Base-by-base conservation (phyloP, 164 flowering plant genomes). In the Litsea cubeba region DNA sequence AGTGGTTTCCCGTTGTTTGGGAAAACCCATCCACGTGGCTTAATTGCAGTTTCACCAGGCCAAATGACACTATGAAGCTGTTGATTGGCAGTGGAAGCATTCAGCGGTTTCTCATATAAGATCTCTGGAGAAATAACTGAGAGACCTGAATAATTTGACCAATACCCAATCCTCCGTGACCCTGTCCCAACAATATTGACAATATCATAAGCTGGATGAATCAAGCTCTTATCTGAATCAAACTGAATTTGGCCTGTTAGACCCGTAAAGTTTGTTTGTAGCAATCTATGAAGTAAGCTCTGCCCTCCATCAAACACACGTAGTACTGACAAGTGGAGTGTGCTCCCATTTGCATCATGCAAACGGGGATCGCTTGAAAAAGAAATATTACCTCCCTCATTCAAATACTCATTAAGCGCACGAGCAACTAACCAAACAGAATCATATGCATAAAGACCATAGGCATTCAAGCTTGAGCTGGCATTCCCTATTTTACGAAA, bases 11-110 rank as follows among this genome's bases (percentile, higher is more conserved):
- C 97, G 76, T 89, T 95, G 84, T 93, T 82, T 0, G 98, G 97
- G 75, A 95, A 91, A 50, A 93, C 97, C 98, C 98, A 95, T 49
- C 98, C 98, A 23, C 91, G 87, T 65, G 98, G 98, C 64, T 71
- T 73, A 17, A 15, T 51, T 15, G 78, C 50, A 4, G 86, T 77
- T 73, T 89, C 88, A 49, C 98, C 98, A 49, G 98, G 98, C 98
- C 98, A 95, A 76, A 89, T 83, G 15, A 87, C 86, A 68, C 81
- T 77, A 68, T 79, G 77, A 71, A 95, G 93, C 68, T 80, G 84
- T 74, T 86, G 93, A 71, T 71, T 86, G 65, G 83, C 82, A 15
- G 84, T 3, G 63, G 93, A 86, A 12, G 50, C 76, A 77, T 89
- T 90, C 23, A 80, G 83, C 10, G 90, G 87, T 76, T 84, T 87